Evolutionary conservation across 2,329 filamentous ascomycete species (phyloP), one percentile per base, ranked within the genome.

Genomic region (Harringtonia aguacate): DNA sequence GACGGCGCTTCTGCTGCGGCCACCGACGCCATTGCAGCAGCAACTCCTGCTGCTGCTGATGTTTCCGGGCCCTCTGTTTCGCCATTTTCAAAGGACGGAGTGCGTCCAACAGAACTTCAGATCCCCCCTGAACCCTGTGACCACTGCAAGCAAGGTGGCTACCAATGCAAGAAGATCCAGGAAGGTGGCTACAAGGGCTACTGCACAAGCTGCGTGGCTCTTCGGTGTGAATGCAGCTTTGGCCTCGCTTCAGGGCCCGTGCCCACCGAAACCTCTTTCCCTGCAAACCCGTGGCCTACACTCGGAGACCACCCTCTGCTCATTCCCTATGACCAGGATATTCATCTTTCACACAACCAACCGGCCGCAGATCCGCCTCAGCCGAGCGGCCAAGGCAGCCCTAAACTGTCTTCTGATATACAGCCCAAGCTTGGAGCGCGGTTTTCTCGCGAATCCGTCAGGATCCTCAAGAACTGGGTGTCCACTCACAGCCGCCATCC

Each of bases 391-490:
- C 8, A 15, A 4, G 42, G 52, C 30, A 51, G 52, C 21, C 60
- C 60, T 33, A 54, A 55, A 5, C 18, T 9, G 29, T 53, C 52
- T 2, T 57, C 30, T 12, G 46, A 30, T 1, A 36, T 61, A 54
- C 45, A 56, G 43, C 69, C 80, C 39, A 88, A 86, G 59, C 77
- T 77, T 48, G 84, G 79, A 43, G 77, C 82, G 41, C 77, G 86
- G 14, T 89, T 95, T 61, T 86, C 87, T 5, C 71, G 84, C 50
- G 81, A 88, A 52, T 86, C 86, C 1, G 75, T 92, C 49, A 84
- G 83, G 53, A 75, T 87, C 34, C 65, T 95, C 41, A 90, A 90
- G 63, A 80, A 81, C 53, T 95, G 89, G 89, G 73, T 94, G 28
- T 76, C 81, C 1, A 80, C 79, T 8, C 87, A 95, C 58, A 77